Evolutionary conservation across 2,329 filamentous ascomycete species (phyloP).

Genomic region (Microsporum audouinii): DNA sequence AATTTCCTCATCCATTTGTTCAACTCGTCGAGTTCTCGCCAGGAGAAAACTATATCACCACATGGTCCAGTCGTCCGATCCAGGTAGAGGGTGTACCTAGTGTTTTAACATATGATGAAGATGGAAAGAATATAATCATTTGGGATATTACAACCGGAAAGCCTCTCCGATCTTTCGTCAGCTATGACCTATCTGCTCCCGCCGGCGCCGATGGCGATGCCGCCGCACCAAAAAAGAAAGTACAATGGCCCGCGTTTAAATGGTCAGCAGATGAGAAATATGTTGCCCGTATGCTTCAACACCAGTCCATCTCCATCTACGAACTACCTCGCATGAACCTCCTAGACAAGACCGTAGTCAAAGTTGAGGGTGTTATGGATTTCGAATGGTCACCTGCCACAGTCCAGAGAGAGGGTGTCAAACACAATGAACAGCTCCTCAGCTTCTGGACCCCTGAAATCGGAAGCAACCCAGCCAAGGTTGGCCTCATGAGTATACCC

Average conservation of each 20-base stretch:
- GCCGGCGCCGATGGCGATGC: constrained; percentile 52
- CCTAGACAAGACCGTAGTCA: constrained; percentile 81
- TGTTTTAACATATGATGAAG: constrained; percentile 76
- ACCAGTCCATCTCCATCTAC: constrained; percentile 81
- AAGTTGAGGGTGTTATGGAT: constrained; percentile 92
- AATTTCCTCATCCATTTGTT: constrained; percentile 90
- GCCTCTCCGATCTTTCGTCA: constrained; percentile 85
- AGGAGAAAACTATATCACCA: constrained; percentile 81
- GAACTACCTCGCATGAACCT: constrained; percentile 82
- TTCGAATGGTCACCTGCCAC: constrained; percentile 94
- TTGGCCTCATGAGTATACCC: constrained; percentile 89
- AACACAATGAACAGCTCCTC: constrained; percentile 88
- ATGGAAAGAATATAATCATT: constrained; percentile 98
- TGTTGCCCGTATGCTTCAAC: constrained; percentile 80
- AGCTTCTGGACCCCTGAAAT: constrained; percentile 99
- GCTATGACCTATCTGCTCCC: constrained; percentile 55
- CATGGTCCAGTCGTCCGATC: constrained; percentile 92
- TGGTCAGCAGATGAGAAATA: constrained; percentile 98
- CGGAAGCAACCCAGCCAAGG: constrained; percentile 93
- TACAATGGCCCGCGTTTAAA: constrained; percentile 98
- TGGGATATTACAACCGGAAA: constrained; percentile 90
- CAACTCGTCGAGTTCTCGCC: constrained; percentile 96
- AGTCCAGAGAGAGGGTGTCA: constrained; percentile 70
- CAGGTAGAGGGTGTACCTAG: constrained; percentile 80
- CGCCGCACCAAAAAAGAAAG: constrained; percentile 66